phyloP scores from a whole-genome alignment of 2,329 filamentous ascomycete species.

The Fusarium temperatum region DNA sequence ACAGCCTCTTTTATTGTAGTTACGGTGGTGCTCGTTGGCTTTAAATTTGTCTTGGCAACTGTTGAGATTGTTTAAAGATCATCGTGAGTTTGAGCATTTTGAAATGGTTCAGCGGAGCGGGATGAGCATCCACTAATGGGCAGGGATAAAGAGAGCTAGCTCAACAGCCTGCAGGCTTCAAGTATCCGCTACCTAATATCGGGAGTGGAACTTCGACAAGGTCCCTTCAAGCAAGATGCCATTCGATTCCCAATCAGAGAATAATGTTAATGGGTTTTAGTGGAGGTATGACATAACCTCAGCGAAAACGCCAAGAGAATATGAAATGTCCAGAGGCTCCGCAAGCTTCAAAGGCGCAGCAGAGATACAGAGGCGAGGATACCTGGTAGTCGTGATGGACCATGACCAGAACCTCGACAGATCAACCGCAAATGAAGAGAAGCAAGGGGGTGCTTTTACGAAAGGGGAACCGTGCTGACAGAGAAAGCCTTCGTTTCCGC shows the following conservation, averaged over 20 bases:
- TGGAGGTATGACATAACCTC: constrained; percentile 45
- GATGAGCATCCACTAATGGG: constrained; percentile 32
- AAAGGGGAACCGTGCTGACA: neutral
- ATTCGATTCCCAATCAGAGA: constrained; percentile 42
- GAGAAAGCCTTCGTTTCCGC: constrained; percentile 10
- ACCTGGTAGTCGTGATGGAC: constrained; percentile 21
- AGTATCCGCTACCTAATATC: constrained; percentile 34
- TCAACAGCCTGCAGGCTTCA: constrained; percentile 17
- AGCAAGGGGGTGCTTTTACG: neutral
- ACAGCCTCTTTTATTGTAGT: constrained; percentile 11
- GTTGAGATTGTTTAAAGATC: constrained; percentile 35
- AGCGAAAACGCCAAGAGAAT: constrained; percentile 18
- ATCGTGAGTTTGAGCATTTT: constrained; percentile 34
- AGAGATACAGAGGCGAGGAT: constrained; percentile 29
- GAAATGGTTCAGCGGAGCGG: constrained; percentile 39
- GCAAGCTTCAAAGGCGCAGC: constrained; percentile 33
- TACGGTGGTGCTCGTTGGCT: constrained; percentile 6
- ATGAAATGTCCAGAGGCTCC: constrained; percentile 31
- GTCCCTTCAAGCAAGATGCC: constrained; percentile 45
- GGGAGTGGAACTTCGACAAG: constrained; percentile 32
- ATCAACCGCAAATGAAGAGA: constrained; percentile 13
- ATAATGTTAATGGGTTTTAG: constrained; percentile 19
- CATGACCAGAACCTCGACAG: constrained; percentile 24
- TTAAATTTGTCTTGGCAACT: constrained; percentile 33
- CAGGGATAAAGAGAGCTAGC: constrained; percentile 29